A percentile compares a stretch with the other conserved stretches of the same genome.
These are phyloP conservation scores for Tricladium varicosporioides DNA, from an alignment of 2,329 filamentous ascomycete species.

Conservation along the genomic window DNA sequence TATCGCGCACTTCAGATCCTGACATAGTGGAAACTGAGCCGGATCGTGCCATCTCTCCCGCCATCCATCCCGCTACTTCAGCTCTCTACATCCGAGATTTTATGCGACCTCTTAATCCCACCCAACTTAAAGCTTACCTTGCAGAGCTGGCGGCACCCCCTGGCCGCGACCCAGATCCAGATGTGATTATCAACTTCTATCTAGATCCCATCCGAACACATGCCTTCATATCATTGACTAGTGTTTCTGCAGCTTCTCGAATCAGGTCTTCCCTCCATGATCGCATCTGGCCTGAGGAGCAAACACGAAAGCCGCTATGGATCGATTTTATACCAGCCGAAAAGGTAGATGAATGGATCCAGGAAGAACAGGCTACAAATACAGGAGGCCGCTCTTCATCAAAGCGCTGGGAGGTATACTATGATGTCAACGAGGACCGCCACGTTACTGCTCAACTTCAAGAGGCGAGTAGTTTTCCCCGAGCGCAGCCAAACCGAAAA, in stretches of 20 bases:
- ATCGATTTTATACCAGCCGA: constrained; percentile 86
- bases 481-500: constrained; percentile 22
- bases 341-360: constrained; percentile 71
- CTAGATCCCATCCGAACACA: constrained; percentile 86
- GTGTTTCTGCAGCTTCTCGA: constrained; percentile 67
- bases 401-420: constrained; percentile 70
- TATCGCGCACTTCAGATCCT: constrained; percentile 15
- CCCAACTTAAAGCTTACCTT: constrained; percentile 67
- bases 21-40: constrained; percentile 22
- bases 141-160: constrained; percentile 63
- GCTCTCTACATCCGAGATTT: constrained; percentile 88
- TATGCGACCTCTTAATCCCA: constrained; percentile 77
- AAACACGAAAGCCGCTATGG: constrained; percentile 78
- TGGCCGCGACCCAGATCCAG: constrained; percentile 46
- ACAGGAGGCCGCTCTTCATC: constrained; percentile 41
- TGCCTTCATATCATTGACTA: constrained; percentile 74
- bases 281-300: constrained; percentile 82
- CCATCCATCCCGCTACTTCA: constrained; percentile 69
- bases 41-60: constrained; percentile 44
- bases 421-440: constrained; percentile 56
- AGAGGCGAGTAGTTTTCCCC: constrained; percentile 38
- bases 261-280: constrained; percentile 76
- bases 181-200: constrained; percentile 66
- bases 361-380: constrained; percentile 55
- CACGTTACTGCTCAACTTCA: constrained; percentile 55